Evolutionary conservation across 441 rosid genomes (phyloP).

Genomic region (Pelargonium myrrhifolium): DNA sequence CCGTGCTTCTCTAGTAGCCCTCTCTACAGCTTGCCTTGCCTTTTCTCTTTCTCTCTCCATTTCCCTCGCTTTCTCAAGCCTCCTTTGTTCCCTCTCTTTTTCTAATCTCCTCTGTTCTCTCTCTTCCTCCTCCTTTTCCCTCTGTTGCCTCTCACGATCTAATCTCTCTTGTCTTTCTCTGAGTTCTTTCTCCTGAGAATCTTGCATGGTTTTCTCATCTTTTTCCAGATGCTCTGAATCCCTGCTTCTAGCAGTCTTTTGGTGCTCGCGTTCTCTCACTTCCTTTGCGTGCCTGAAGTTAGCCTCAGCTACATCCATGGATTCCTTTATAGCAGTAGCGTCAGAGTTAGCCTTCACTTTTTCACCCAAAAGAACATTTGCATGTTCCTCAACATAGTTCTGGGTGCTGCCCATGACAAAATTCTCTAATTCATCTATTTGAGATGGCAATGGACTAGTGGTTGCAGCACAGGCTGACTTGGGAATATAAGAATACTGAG

Average conservation of each 20-base stretch:
- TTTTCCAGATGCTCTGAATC: slow-evolving; percentile 47
- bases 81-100: slow-evolving; percentile 34
- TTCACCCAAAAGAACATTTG: slow-evolving; percentile 39
- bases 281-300: slow-evolving; percentile 77
- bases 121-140: slow-evolving; percentile 56
- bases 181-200: slow-evolving; percentile 51
- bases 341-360: slow-evolving; percentile 45
- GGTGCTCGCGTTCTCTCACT: slow-evolving; percentile 69
- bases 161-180: slow-evolving; percentile 51
- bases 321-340: slow-evolving; percentile 84
- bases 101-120: slow-evolving; percentile 56
- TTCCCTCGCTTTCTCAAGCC: slow-evolving; percentile 28
- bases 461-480: slow-evolving; percentile 32
- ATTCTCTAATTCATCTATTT: slow-evolving; percentile 60
- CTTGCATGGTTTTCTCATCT: slow-evolving; percentile 36
- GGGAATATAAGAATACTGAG: slow-evolving; percentile 36
- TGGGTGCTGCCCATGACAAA: slow-evolving; percentile 46
- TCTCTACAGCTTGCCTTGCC: slow-evolving; percentile 84
- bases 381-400: slow-evolving; percentile 34
- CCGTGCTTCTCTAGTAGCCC: slow-evolving; percentile 95
- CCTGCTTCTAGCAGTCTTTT: slow-evolving; percentile 63
- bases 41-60: slow-evolving; percentile 48
- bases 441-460: slow-evolving; percentile 37
- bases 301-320: slow-evolving; percentile 94
- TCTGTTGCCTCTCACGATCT: slow-evolving; percentile 48